Percentiles rank a stretch among this genome's conserved stretches.
These are phyloP conservation scores for Talaromyces ruber DNA, from an alignment of 495 filamentous ascomycete genomes.

Conservation along the genomic window DNA sequence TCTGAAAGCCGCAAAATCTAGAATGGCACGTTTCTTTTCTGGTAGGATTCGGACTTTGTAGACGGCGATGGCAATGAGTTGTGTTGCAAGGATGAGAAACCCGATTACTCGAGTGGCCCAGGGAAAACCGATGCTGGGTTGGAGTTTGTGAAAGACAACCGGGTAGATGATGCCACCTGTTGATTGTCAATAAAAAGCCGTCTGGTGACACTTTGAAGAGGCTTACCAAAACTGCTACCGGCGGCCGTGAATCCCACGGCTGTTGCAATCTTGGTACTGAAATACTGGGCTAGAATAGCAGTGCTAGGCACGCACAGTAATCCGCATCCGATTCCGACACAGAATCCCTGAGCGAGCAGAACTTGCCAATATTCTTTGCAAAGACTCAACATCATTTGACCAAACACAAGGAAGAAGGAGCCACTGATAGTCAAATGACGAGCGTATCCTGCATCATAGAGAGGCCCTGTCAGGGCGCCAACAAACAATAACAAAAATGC, in stretches of 20 bases:
- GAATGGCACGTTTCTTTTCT: conserved; percentile 44
- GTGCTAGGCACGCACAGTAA: conserved; percentile 54
- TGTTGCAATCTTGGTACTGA: conserved; percentile 54
- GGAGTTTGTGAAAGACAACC: conserved; percentile 63
- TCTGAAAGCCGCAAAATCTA: conserved; percentile 1
- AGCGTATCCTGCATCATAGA: conserved; percentile 72
- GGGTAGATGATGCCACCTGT: conserved; percentile 38
- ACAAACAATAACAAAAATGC: conserved; percentile 9
- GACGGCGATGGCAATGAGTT: conserved; percentile 52
- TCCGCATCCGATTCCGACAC: conserved; percentile 40
- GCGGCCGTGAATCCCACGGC: conserved; percentile 62
- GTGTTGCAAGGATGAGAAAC: conserved; percentile 51
- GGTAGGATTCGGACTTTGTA: conserved; percentile 55
- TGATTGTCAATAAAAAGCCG: too few species aligned
- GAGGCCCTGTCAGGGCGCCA: conserved; percentile 55
- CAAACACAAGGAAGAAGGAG: conserved; percentile 56
- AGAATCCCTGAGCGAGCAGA: conserved; percentile 31
- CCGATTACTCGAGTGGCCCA: conserved; percentile 68
- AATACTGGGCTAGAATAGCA: conserved; percentile 55
- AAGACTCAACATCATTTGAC: conserved; percentile 63
- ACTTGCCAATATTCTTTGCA: conserved; percentile 39
- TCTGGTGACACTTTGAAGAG: background rate
- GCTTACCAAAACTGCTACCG: conserved; percentile 33
- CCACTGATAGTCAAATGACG: conserved; percentile 38
- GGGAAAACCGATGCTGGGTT: conserved; percentile 54